phyloP scores from a whole-genome alignment of 352 stramenopile species.

The Globisporangium canariense region DNA sequence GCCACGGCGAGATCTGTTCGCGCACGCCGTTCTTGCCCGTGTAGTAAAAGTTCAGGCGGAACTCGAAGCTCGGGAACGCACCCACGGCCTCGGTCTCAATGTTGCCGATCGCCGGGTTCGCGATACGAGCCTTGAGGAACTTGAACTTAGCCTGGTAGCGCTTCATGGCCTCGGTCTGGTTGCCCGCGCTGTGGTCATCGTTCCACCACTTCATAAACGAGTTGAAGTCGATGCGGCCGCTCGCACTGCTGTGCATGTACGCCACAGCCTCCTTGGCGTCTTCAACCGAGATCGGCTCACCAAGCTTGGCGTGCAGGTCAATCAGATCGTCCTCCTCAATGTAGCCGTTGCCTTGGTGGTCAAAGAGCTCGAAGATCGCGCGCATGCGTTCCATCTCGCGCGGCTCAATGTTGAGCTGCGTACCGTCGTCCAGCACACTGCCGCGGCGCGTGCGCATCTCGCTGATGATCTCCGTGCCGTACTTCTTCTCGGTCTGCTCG shows the following conservation, averaged over 20 bases:
- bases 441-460: conserved; percentile 54
- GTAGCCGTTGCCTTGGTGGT: conserved; percentile 76
- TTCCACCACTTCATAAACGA: conserved; percentile 91
- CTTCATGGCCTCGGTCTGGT: conserved; percentile 79
- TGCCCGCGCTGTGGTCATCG: conserved; percentile 64
- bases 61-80: conserved; percentile 87
- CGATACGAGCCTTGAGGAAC: conserved; percentile 85
- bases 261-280: conserved; percentile 68
- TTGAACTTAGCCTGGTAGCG: conserved; percentile 88
- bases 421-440: conserved; percentile 74
- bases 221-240: conserved; percentile 78
- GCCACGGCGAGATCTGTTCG: conserved; percentile 95
- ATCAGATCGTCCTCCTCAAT: conserved; percentile 75
- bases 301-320: conserved; percentile 79
- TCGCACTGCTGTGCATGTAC: conserved; percentile 58
- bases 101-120: conserved; percentile 77
- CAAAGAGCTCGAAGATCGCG: conserved; percentile 81
- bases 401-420: conserved; percentile 72
- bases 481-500: conserved; percentile 79
- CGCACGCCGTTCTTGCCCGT: conserved; percentile 61
- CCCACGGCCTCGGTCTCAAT: conserved; percentile 72
- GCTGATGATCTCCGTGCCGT: conserved; percentile 52
- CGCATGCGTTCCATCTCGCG: conserved; percentile 86
- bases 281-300: conserved; percentile 73
- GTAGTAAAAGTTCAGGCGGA: conserved; percentile 90